phyloP scores from a whole-genome alignment of 129 eudicot species.

The Artemisia argyi region DNA sequence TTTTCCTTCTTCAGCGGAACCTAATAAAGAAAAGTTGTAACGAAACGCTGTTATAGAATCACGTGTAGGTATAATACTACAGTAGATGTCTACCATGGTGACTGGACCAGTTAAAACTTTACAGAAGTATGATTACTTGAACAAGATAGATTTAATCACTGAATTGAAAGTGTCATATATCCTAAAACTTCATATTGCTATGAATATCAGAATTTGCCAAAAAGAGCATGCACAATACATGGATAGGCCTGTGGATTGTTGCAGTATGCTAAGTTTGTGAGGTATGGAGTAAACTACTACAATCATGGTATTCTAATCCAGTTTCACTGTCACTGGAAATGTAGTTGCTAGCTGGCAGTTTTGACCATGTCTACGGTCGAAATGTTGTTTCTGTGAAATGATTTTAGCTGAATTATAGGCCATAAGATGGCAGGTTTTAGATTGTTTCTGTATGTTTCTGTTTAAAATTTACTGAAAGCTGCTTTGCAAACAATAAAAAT shows the following conservation, averaged over 20 bases:
- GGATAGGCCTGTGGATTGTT: background rate
- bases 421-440: no score
- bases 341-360: no score
- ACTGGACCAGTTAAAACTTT: conserved; percentile 8
- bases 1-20: conserved; percentile 93
- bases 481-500: no score
- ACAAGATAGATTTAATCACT: background rate
- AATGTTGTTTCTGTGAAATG: no score
- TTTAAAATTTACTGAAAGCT: no score
- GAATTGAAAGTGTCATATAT: background rate
- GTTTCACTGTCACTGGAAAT: no score
- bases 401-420: no score
- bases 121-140: conserved; percentile 8
- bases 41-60: conserved; percentile 19
- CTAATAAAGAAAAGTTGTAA: conserved; percentile 31
- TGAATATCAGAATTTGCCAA: conserved; percentile 3
- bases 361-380: no score
- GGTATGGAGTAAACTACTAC: background rate
- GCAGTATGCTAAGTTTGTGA: no score
- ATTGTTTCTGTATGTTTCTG: no score
- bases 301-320: no score
- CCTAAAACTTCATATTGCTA: conserved; percentile 15
- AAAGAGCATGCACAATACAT: background rate
- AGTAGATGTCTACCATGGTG: background rate
- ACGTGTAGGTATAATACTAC: conserved; percentile 16